phyloP scores from a whole-genome alignment of 768 basidiomycete species.

The Butyriboletus loyo region DNA sequence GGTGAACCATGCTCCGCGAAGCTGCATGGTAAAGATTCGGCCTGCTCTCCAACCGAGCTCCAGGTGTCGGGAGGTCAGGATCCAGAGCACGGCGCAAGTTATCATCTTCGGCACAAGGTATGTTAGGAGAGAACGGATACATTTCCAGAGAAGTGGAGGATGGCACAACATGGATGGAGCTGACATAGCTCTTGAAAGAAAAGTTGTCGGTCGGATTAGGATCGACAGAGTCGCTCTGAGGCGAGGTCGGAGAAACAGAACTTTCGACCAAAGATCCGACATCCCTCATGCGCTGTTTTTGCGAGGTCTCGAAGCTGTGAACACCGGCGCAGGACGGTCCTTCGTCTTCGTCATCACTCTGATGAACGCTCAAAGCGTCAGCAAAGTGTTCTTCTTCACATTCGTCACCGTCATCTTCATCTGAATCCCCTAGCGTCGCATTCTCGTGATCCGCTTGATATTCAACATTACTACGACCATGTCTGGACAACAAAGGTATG shows the following conservation, averaged over 20 bases:
- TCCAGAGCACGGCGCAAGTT: neutral
- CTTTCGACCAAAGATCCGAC: neutral
- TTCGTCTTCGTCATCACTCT: slow-evolving; percentile 37
- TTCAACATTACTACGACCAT: slow-evolving; percentile 29
- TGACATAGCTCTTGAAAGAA: slow-evolving; percentile 7
- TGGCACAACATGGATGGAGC: slow-evolving; percentile 2
- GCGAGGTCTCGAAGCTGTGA: slow-evolving; percentile 2
- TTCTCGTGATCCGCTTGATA: slow-evolving; percentile 21
- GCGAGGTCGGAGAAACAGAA: slow-evolving; percentile 1
- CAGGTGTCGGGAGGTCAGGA: slow-evolving; percentile 3
- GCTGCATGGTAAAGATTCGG: slow-evolving; percentile 56
- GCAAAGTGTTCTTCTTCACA: slow-evolving; percentile 34
- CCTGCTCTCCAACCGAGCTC: slow-evolving; percentile 14
- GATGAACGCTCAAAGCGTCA: slow-evolving; percentile 34
- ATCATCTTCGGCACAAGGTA: slow-evolving; percentile 5
- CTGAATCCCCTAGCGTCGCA: slow-evolving; percentile 25
- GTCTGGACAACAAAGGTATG: slow-evolving; percentile 53
- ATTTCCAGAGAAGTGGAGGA: slow-evolving; percentile 8
- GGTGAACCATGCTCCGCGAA: slow-evolving; percentile 64
- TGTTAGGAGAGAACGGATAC: slow-evolving; percentile 19
- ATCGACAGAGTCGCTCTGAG: neutral
- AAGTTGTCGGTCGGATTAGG: slow-evolving; percentile 1
- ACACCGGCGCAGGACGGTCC: slow-evolving; percentile 21
- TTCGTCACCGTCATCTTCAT: slow-evolving; percentile 35
- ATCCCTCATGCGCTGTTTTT: slow-evolving; percentile 11